phyloP scores from a whole-genome alignment of 1,139 yeast genomes.

The Candida albicans region DNA sequence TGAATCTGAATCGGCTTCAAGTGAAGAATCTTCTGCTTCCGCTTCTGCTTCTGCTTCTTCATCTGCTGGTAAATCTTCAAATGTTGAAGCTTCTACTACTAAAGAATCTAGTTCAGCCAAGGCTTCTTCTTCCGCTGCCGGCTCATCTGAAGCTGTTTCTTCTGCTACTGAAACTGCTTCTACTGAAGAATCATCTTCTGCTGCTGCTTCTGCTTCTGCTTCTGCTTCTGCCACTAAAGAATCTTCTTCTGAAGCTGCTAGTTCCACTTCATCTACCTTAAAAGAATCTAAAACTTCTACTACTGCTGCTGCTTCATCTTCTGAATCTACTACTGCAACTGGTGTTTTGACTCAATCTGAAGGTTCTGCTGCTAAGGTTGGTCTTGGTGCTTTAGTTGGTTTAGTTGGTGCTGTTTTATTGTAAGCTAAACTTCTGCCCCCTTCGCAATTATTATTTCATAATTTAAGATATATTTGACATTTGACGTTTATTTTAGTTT shows the following conservation, averaged over 20 bases:
- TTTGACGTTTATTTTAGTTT: neutral
- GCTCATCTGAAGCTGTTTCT: neutral
- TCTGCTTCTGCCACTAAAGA: slow-evolving; percentile 8
- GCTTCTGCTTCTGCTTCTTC: slow-evolving; percentile 26
- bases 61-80: slow-evolving; percentile 20
- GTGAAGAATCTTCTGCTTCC: slow-evolving; percentile 27
- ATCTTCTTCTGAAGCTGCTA: slow-evolving; percentile 7
- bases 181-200: slow-evolving; percentile 2
- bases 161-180: slow-evolving; percentile 6
- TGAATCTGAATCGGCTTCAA: slow-evolving; percentile 23
- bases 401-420: slow-evolving; percentile 51
- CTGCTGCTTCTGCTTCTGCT: slow-evolving; percentile 1
- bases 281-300: slow-evolving; percentile 13
- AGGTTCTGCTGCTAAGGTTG: slow-evolving; percentile 35
- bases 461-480: neutral
- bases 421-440: slow-evolving; percentile 23
- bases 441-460: neutral
- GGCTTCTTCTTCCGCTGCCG: slow-evolving; percentile 7
- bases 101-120: slow-evolving; percentile 14
- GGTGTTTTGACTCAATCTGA: slow-evolving; percentile 15
- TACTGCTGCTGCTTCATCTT: slow-evolving; percentile 16
- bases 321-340: slow-evolving; percentile 12
- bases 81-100: slow-evolving; percentile 17
- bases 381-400: slow-evolving; percentile 49
- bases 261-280: slow-evolving; percentile 9